Evolutionary conservation across 2,329 filamentous ascomycete genomes (phyloP).

Genomic region (Neopestalotiopsis rosae): DNA sequence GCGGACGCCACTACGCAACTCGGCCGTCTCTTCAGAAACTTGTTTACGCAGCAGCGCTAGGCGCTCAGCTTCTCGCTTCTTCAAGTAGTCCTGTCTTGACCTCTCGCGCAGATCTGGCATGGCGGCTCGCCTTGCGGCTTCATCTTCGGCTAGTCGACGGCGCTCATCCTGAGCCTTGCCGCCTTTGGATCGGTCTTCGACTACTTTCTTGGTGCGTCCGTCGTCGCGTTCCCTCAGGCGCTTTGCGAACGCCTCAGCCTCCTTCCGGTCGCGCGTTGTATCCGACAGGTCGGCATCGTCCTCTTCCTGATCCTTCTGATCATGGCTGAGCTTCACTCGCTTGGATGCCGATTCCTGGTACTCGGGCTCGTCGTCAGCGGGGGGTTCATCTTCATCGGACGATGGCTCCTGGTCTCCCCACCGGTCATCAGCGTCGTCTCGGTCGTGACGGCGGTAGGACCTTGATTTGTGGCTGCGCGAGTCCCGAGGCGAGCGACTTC

Average conservation of each 20-base stretch:
- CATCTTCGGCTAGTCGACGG: constrained; percentile 69
- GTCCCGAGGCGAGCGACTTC: constrained; percentile 37
- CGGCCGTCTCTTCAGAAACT: constrained; percentile 85
- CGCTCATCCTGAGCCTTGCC: constrained; percentile 63
- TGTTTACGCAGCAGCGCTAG: constrained; percentile 87
- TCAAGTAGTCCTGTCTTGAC: constrained; percentile 90
- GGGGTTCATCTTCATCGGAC: constrained; percentile 47
- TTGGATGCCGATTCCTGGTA: constrained; percentile 75
- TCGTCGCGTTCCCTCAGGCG: constrained; percentile 75
- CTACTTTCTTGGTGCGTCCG: constrained; percentile 70
- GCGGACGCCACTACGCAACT: constrained; percentile 75
- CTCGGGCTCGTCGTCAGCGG: constrained; percentile 58
- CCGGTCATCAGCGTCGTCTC: constrained; percentile 71
- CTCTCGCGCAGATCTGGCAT: constrained; percentile 81
- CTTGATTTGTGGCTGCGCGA: constrained; percentile 40
- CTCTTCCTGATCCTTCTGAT: constrained; percentile 34
- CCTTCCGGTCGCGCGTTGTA: constrained; percentile 70
- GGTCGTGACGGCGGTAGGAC: constrained; percentile 43
- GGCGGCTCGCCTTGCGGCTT: constrained; percentile 70
- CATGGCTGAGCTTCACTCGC: constrained; percentile 68
- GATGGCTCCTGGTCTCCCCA: constrained; percentile 80
- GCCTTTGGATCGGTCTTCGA: constrained; percentile 51
- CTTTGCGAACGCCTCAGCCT: constrained; percentile 81
- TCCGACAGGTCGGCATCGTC: constrained; percentile 62
- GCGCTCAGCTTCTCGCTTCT: constrained; percentile 88